A percentile compares a stretch with the other conserved stretches of the same genome.
Evolutionary conservation across 2,329 filamentous ascomycete species (phyloP).

Genomic region (Tolypocladium album): DNA sequence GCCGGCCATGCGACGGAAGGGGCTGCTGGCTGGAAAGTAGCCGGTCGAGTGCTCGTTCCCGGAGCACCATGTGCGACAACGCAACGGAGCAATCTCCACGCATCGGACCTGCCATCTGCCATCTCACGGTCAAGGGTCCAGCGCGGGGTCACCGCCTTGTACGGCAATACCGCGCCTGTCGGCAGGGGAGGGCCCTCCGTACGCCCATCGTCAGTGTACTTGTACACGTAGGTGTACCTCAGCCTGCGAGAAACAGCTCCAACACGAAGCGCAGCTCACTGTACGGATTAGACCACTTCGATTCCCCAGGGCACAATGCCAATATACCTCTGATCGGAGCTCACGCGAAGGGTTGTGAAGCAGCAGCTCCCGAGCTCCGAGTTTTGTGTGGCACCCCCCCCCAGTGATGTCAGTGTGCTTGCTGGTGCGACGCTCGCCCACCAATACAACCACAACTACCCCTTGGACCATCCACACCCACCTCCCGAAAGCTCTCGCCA

Average conservation of each 20-base stretch:
- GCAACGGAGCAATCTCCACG: neutral
- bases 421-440: slow-evolving; percentile 3
- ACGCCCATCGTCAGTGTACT: neutral
- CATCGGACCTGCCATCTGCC: neutral
- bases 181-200: neutral
- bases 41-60: neutral
- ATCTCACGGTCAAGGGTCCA: neutral
- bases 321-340: neutral
- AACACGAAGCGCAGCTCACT: neutral
- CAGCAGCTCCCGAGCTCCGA: neutral
- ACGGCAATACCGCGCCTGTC: neutral
- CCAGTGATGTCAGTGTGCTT: slow-evolving; percentile 6
- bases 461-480: neutral
- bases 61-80: neutral
- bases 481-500: neutral
- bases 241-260: no score
- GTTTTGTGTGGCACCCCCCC: neutral
- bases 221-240: no score
- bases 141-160: neutral
- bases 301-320: neutral
- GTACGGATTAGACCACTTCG: neutral
- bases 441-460: neutral
- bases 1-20: neutral
- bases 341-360: neutral
- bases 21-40: neutral